Base-by-base conservation (phyloP, 257 asterid species). In the Nicotiana noctiflora region DNA sequence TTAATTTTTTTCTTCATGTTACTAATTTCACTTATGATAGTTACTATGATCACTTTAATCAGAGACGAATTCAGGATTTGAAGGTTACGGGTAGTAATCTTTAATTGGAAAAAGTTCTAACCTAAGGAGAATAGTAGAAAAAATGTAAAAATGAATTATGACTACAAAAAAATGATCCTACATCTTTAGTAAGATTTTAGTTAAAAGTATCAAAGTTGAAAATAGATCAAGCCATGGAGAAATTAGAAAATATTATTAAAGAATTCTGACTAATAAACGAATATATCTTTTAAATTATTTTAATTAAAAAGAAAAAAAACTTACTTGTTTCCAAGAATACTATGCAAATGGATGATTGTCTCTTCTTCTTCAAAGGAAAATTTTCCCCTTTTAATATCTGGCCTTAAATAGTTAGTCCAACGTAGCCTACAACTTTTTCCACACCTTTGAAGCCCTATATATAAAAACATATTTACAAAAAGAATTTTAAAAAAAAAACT, bases 401-500 rank as follows among this genome's bases (percentile, higher is more conserved):
- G 97, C 56, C 97, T 89, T 76, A 93, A 87, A 83, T 93, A 93
- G 53, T 93, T 93, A 1, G 93, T 93, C 98, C 97, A 92, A 3
- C 97, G 88, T n/a, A 93, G 91, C 1, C 98, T 81, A 76, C 98
- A 93, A 63, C 98, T 93, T 82, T 93, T 93, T 55, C 98, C 98
- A 77, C 98, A 93, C 84, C 98, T 90, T 59, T 93, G 91, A 37
- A 93, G 86, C 57, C 92, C 98, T 93, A 19, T 12, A 66, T 0
- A n/a, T 13, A 49, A 0, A 37, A 14, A 40, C 6, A 19, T 60
- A 60, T 60, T 21, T 13, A 25, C 46, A 29, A 61, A 76, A 40
- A 21, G 0, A 81, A 7, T 55, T 4, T 5, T n/a, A n/a, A 1
- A 37, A 37, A 34, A 34, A 31, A 12, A 18, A 32, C 11, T 52